A percentile compares a stretch with the other conserved stretches of the same genome.
Evolutionary conservation across 1,284 basidiomycete genomes (phyloP).

Genomic region (Ceratobasidium sp.): DNA sequence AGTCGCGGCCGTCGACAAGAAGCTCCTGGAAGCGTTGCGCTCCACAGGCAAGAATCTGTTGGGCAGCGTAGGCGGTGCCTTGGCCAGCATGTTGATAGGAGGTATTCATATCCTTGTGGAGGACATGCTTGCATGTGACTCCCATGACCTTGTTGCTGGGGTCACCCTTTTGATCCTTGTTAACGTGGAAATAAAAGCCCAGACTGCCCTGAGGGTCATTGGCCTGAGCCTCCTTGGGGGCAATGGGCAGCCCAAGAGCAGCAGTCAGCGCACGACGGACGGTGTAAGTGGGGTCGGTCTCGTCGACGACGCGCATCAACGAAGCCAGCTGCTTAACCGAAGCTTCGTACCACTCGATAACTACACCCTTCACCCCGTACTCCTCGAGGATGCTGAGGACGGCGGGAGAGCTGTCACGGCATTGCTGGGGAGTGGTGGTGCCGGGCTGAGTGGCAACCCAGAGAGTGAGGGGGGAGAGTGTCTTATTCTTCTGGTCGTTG

Average conservation of each 20-base stretch:
- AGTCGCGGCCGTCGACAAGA: no score
- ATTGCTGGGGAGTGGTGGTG: no score
- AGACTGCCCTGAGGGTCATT: constrained; percentile 47
- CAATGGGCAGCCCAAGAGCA: constrained; percentile 50
- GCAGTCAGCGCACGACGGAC: constrained; percentile 51
- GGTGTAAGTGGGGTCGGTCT: constrained; percentile 50
- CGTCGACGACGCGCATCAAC: constrained; percentile 43
- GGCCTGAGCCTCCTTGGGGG: constrained; percentile 46
- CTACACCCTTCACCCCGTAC: no score
- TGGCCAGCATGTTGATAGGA: constrained; percentile 22
- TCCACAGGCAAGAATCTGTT: constrained; percentile 36
- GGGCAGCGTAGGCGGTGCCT: not conserved
- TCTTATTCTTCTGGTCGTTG: no score
- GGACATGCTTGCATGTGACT: constrained; percentile 51
- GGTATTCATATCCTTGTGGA: constrained; percentile 44
- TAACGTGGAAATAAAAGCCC: constrained; percentile 46
- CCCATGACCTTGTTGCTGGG: constrained; percentile 46
- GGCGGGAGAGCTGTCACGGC: no score
- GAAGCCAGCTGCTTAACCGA: no score
- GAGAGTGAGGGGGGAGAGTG: no score
- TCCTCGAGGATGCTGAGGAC: no score
- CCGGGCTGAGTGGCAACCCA: no score
- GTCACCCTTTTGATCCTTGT: constrained; percentile 46
- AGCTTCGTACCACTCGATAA: no score
- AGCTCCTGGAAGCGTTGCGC: not conserved